Conservation (phyloP, 441 rosid genomes). For the Isatis lusitanica region DNA sequence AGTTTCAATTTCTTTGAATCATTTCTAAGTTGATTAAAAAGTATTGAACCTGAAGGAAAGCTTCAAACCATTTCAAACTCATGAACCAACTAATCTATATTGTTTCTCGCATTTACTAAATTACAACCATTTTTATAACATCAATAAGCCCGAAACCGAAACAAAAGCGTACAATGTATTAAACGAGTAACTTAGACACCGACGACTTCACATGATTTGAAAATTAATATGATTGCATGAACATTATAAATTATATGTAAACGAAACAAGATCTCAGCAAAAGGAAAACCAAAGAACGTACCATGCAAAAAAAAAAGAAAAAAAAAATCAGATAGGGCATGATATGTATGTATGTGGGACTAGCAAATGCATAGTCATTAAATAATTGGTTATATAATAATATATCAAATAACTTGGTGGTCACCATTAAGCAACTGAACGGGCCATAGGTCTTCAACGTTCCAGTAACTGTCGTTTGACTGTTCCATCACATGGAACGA, state of each 20-base stretch:
- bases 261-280: conserved; percentile 6
- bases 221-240: neutral
- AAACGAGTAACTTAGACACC: conserved; percentile 2
- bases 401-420: conserved; percentile 14
- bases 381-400: neutral
- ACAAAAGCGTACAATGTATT: neutral
- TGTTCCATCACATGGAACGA: conserved; percentile 18
- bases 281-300: conserved; percentile 14
- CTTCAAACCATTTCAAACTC: neutral
- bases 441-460: conserved; percentile 35
- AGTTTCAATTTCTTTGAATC: neutral
- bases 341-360: neutral
- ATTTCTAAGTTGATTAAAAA: neutral
- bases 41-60: neutral
- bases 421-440: conserved; percentile 25
- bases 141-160: neutral
- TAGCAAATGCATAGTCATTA: neutral
- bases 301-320: neutral
- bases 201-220: neutral
- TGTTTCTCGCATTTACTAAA: neutral
- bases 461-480: conserved; percentile 33
- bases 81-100: no score
- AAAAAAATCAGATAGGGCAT: neutral
- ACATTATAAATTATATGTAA: neutral
- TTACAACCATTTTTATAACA: neutral